A percentile compares a stretch with the other conserved stretches of the same genome.
These are phyloP conservation scores for Populus ilicifolia DNA, from an alignment of 345 rosid genomes.

Conservation along the genomic window DNA sequence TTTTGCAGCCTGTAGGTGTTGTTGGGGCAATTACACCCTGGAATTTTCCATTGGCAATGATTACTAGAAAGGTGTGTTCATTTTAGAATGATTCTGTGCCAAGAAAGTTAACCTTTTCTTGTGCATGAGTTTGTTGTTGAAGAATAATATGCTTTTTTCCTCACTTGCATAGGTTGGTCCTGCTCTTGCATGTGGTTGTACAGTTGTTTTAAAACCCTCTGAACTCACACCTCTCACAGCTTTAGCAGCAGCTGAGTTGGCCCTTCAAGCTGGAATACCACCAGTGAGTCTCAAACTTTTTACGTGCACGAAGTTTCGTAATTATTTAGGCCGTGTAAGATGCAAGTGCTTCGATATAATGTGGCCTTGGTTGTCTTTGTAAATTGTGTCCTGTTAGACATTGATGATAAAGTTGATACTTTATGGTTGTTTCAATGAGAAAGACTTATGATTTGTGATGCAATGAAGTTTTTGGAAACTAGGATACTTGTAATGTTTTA, in stretches of 20 bases:
- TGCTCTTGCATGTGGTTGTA: conserved; percentile 98
- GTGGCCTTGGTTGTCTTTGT: background rate
- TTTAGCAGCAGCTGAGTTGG: conserved; percentile 87
- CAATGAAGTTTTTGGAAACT: background rate
- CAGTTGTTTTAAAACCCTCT: conserved; percentile 92
- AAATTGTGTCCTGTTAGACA: background rate
- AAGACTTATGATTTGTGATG: background rate
- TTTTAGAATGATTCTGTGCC: background rate
- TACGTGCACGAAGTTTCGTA: background rate
- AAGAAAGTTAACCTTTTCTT: background rate
- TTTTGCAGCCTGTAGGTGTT: conserved; percentile 88
- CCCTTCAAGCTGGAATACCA: conserved; percentile 97
- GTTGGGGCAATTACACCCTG: conserved; percentile 94
- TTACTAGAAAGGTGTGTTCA: conserved; percentile 79
- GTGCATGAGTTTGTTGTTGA: conserved; percentile 5
- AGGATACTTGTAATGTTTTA: background rate
- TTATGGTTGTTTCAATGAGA: background rate
- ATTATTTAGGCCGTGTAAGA: background rate
- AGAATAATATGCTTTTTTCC: conserved; percentile 23
- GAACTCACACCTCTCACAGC: conserved; percentile 95
- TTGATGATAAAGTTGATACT: background rate
- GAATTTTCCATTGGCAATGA: conserved; percentile 99
- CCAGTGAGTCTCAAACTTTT: conserved; percentile 50
- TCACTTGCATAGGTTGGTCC: conserved; percentile 73
- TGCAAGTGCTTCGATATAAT: background rate